Evolutionary conservation across 345 rosid species (phyloP).

Genomic region (Bruguiera sexangula): DNA sequence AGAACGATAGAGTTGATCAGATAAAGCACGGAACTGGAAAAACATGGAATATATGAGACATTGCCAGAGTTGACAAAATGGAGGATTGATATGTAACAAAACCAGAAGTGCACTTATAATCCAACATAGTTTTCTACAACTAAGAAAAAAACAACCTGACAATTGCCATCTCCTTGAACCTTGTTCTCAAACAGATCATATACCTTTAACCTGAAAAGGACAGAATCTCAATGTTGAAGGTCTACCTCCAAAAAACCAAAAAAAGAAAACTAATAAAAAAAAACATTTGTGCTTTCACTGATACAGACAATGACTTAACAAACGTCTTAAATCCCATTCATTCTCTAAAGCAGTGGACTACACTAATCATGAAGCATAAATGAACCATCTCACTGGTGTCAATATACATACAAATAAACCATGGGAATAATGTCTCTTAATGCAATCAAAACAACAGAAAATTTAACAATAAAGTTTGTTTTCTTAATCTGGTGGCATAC

Average conservation of each 20-base stretch:
- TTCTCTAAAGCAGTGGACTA: too few relatives aligned
- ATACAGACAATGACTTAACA: too few relatives aligned
- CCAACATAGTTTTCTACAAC: neutral
- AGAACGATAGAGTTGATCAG: slow-evolving; percentile 87
- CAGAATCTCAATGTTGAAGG: neutral
- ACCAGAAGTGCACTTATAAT: neutral
- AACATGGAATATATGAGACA: slow-evolving; percentile 7
- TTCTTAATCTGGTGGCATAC: too few relatives aligned
- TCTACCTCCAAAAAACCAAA: neutral
- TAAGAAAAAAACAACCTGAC: slow-evolving; percentile 49
- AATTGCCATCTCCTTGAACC: slow-evolving; percentile 72
- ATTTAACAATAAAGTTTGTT: too few relatives aligned
- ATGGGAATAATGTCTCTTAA: too few relatives aligned
- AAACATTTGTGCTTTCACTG: neutral
- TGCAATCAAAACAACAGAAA: too few relatives aligned
- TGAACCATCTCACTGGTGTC: too few relatives aligned
- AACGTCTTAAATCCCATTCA: too few relatives aligned
- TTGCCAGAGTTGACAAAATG: neutral
- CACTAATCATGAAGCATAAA: too few relatives aligned
- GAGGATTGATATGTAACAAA: neutral
- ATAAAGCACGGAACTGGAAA: slow-evolving; percentile 72
- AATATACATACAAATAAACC: too few relatives aligned
- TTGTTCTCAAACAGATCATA: slow-evolving; percentile 57
- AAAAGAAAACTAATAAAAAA: neutral
- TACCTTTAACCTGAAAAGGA: slow-evolving; percentile 38